Percentiles rank a stretch among this genome's conserved stretches.
Conservation (phyloP, 805 yeast species). For the Candida adriatica region DNA sequence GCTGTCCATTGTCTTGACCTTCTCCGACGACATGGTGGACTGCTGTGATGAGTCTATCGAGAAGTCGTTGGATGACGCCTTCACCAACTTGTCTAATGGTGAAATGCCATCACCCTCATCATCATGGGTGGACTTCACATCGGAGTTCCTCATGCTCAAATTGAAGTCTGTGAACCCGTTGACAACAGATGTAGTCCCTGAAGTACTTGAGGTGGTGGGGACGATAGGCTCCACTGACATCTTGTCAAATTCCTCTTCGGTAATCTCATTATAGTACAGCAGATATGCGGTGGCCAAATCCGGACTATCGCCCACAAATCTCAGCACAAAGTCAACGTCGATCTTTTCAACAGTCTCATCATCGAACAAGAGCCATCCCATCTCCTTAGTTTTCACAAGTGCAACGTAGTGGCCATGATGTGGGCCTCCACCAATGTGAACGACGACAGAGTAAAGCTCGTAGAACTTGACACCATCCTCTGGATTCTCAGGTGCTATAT, state of each 20-base stretch:
- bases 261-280: conserved; percentile 66
- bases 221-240: background rate
- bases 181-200: too few relatives aligned
- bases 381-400: conserved; percentile 65
- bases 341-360: conserved; percentile 92
- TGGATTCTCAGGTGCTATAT: conserved; percentile 51
- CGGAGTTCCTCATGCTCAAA: conserved; percentile 7
- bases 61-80: conserved; percentile 10
- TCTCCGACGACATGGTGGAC: conserved; percentile 15
- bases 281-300: conserved; percentile 91
- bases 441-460: conserved; percentile 79
- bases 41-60: conserved; percentile 15
- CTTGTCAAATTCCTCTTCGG: conserved; percentile 28
- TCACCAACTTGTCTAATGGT: conserved; percentile 15
- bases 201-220: conserved; percentile 1
- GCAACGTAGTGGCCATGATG: conserved; percentile 96
- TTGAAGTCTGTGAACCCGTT: conserved; percentile 12
- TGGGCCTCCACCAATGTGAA: conserved; percentile 96
- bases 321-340: conserved; percentile 72
- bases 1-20: background rate
- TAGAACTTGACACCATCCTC: conserved; percentile 49
- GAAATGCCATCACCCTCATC: conserved; percentile 12
- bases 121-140: conserved; percentile 1
- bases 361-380: conserved; percentile 90
- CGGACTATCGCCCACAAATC: conserved; percentile 82